These are phyloP conservation scores for Fusarium lyarnte DNA, from an alignment of 2,329 filamentous ascomycete species.

Conservation along the genomic window DNA sequence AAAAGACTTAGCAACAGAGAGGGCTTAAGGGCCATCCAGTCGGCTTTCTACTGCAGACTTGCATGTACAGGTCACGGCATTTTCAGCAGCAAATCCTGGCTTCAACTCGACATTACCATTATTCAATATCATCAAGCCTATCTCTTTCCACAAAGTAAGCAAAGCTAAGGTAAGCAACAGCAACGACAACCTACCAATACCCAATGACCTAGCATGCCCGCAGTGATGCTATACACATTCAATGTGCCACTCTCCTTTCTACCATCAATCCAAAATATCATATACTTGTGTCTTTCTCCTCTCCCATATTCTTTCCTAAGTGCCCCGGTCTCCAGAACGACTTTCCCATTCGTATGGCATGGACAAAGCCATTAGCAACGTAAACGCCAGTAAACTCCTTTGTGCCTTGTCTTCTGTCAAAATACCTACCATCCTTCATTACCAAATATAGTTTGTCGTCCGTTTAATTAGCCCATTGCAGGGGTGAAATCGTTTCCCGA, in stretches of 20 bases:
- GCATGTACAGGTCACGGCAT: not conserved
- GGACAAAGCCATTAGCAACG: slow-evolving; percentile 24
- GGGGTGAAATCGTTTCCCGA: slow-evolving; percentile 14
- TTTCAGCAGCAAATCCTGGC: not conserved
- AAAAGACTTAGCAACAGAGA: not conserved
- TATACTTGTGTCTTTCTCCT: slow-evolving; percentile 22
- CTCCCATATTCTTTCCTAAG: slow-evolving; percentile 14
- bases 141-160: slow-evolving; percentile 16
- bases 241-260: not conserved
- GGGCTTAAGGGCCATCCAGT: not conserved
- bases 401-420: slow-evolving; percentile 35
- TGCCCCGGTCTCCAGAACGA: slow-evolving; percentile 6
- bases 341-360: slow-evolving; percentile 4
- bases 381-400: slow-evolving; percentile 40
- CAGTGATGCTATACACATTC: slow-evolving; percentile 12
- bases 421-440: slow-evolving; percentile 34
- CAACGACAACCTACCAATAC: slow-evolving; percentile 21
- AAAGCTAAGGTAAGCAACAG: slow-evolving; percentile 1
- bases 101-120: slow-evolving; percentile 45
- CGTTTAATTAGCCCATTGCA: slow-evolving; percentile 19
- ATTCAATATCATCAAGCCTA: slow-evolving; percentile 41
- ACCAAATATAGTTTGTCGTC: slow-evolving; percentile 30
- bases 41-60: not conserved
- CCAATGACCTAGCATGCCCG: slow-evolving; percentile 30
- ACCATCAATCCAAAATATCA: slow-evolving; percentile 7